phyloP scores from a whole-genome alignment of 2,329 filamentous ascomycete species.

The Orbilia oligospora region DNA sequence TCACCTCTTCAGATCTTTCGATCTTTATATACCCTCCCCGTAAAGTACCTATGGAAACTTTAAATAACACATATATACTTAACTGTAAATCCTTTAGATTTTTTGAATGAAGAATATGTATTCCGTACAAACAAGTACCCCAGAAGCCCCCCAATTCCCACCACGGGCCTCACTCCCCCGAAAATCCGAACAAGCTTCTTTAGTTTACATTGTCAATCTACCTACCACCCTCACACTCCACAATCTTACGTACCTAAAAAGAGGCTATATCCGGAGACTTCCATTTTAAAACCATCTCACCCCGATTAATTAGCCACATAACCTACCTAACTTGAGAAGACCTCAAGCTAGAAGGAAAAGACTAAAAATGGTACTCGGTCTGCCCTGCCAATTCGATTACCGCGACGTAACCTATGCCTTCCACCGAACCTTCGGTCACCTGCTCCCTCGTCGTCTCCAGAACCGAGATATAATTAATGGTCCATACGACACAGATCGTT shows the following conservation, averaged over 20 bases:
- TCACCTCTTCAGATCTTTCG: neutral
- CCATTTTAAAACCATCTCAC: neutral
- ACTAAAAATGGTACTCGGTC: slow-evolving; percentile 44
- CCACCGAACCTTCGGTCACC: slow-evolving; percentile 47
- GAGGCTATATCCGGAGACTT: neutral
- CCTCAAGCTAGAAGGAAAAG: neutral
- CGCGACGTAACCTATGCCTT: slow-evolving; percentile 42
- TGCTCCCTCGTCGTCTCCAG: slow-evolving; percentile 42
- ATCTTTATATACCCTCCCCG: neutral
- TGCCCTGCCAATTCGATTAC: slow-evolving; percentile 55
- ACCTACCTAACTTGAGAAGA: too few species aligned
- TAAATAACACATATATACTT: neutral
- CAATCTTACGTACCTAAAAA: neutral
- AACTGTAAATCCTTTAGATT: neutral
- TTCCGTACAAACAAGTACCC: neutral
- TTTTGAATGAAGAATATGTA: neutral
- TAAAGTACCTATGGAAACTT: neutral
- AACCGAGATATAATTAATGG: slow-evolving; percentile 23
- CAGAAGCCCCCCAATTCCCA: slow-evolving; percentile 3
- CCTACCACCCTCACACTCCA: slow-evolving; percentile 8
- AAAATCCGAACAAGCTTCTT: neutral
- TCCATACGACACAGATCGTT: slow-evolving; percentile 5
- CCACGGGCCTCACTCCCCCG: slow-evolving; percentile 15
- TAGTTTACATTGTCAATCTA: slow-evolving; percentile 11
- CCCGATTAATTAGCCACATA: neutral